Percentiles rank a stretch among this genome's conserved stretches.
These are phyloP conservation scores for Massarina eburnea DNA, from an alignment of 2,329 filamentous ascomycete genomes.

Conservation along the genomic window DNA sequence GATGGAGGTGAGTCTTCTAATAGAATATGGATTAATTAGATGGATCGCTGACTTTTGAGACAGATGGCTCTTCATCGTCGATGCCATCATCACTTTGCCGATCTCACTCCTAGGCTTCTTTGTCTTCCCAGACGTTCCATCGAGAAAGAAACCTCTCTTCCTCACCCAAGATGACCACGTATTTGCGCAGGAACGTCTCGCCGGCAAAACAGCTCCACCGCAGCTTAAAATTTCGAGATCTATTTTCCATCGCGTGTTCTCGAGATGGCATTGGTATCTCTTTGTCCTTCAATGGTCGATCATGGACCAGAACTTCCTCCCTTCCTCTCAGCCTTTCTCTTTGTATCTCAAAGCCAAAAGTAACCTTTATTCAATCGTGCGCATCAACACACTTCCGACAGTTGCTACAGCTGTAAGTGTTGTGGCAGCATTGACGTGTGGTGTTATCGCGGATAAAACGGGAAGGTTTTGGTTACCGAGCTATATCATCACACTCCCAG, in stretches of 20 bases:
- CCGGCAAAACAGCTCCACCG: slow-evolving; percentile 29
- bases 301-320: slow-evolving; percentile 43
- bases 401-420: slow-evolving; percentile 44
- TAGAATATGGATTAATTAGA: neutral
- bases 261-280: slow-evolving; percentile 45
- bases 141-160: slow-evolving; percentile 39
- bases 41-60: neutral
- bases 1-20: slow-evolving; percentile 10
- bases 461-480: slow-evolving; percentile 42
- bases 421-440: slow-evolving; percentile 38
- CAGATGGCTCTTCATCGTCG: slow-evolving; percentile 25
- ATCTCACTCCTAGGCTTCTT: slow-evolving; percentile 46
- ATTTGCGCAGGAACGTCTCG: slow-evolving; percentile 18
- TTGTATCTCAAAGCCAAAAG: slow-evolving; percentile 45
- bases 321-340: slow-evolving; percentile 41
- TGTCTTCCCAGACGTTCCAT: slow-evolving; percentile 44
- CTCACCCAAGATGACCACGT: slow-evolving; percentile 24
- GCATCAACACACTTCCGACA: slow-evolving; percentile 48
- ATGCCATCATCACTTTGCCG: slow-evolving; percentile 40
- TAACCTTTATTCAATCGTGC: slow-evolving; percentile 34
- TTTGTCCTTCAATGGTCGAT: slow-evolving; percentile 38
- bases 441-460: slow-evolving; percentile 37
- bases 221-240: slow-evolving; percentile 34
- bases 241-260: slow-evolving; percentile 43
- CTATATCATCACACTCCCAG: slow-evolving; percentile 35